These are phyloP conservation scores for Backusella australiensis DNA, from an alignment of 192 early-diverging fungal species.

Conservation along the genomic window DNA sequence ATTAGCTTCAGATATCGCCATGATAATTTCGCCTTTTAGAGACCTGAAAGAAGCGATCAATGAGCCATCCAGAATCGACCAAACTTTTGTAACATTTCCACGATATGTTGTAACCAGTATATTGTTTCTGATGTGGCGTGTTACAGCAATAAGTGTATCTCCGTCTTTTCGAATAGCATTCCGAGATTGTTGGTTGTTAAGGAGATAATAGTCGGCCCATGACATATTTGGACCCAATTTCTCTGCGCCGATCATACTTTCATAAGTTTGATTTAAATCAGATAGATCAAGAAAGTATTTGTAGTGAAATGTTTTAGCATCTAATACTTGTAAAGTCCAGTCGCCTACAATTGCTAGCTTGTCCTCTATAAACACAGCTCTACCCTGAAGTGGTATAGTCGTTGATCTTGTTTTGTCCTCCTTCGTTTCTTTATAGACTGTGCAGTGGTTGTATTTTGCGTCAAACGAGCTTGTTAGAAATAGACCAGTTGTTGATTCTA, in stretches of 20 bases:
- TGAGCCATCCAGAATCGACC: background rate
- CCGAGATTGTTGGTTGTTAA: no score
- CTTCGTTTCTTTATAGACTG: background rate
- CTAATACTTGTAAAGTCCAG: background rate
- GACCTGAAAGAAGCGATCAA: background rate
- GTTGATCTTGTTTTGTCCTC: background rate
- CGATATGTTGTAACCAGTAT: background rate
- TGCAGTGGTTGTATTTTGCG: background rate
- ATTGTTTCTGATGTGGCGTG: background rate
- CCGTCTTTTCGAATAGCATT: background rate
- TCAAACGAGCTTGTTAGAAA: background rate
- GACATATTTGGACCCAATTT: background rate
- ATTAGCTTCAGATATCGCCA: background rate
- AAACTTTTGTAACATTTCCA: background rate
- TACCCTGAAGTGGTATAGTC: background rate
- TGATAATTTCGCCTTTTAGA: background rate
- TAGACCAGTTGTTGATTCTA: background rate
- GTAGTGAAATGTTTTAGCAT: background rate
- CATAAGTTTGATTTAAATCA: background rate
- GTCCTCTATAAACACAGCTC: background rate
- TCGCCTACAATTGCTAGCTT: background rate
- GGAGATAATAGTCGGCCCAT: background rate
- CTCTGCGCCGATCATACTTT: background rate
- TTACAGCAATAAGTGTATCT: background rate
- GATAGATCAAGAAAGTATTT: background rate